Percentiles rank a stretch among this genome's conserved stretches.
Conservation (phyloP, 768 basidiomycete genomes). For the Collybia nuda region DNA sequence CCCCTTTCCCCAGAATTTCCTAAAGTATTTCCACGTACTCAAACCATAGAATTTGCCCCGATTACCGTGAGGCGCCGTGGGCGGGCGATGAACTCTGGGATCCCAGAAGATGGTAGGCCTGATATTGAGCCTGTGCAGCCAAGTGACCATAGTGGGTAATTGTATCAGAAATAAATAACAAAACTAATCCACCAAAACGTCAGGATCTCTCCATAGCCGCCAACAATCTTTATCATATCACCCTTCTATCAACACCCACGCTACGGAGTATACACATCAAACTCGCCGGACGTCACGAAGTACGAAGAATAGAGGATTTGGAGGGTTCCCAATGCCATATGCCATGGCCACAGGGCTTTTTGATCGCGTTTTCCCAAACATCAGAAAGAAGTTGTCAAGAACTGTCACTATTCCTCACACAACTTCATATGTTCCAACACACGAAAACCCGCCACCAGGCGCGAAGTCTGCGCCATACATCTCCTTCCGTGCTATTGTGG, state of each 20-base stretch:
- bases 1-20: slow-evolving; percentile 10
- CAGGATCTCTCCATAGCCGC: slow-evolving; percentile 17
- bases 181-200: not conserved
- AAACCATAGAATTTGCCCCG: slow-evolving; percentile 41
- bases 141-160: slow-evolving; percentile 14
- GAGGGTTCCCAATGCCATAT: slow-evolving; percentile 76
- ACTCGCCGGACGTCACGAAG: slow-evolving; percentile 16
- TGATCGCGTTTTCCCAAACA: slow-evolving; percentile 58
- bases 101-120: slow-evolving; percentile 11
- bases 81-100: slow-evolving; percentile 14
- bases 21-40: slow-evolving; percentile 33
- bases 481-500: slow-evolving; percentile 82
- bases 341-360: slow-evolving; percentile 51
- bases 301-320: slow-evolving; percentile 51
- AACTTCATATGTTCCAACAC: slow-evolving; percentile 53
- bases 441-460: slow-evolving; percentile 35
- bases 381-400: slow-evolving; percentile 56
- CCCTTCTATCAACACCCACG: slow-evolving; percentile 15
- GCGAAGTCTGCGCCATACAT: slow-evolving; percentile 73
- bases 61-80: slow-evolving; percentile 23
- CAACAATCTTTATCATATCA: slow-evolving; percentile 15
- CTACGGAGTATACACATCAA: slow-evolving; percentile 16
- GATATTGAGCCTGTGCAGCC: slow-evolving; percentile 6
- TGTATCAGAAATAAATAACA: not conserved
- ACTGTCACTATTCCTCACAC: slow-evolving; percentile 79